Evolutionary conservation across 1,284 basidiomycete genomes (phyloP).

Genomic region (Ceratobasidium theobromae): DNA sequence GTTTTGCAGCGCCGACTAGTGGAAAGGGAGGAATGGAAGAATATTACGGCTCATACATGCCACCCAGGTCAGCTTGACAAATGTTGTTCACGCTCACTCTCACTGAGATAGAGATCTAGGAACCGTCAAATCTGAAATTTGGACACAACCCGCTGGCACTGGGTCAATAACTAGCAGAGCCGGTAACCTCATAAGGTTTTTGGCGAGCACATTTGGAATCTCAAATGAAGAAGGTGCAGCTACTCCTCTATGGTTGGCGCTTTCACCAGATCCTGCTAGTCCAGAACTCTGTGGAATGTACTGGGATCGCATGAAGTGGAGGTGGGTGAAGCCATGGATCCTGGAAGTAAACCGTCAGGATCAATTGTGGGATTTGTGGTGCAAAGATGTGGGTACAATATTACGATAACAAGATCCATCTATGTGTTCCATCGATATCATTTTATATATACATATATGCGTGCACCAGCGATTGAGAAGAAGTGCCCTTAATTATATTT

Average conservation of each 20-base stretch:
- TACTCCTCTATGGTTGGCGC: slow-evolving; percentile 17
- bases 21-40: slow-evolving; percentile 14
- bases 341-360: slow-evolving; percentile 13
- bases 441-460: too few species aligned
- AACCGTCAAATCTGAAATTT: neutral
- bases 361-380: slow-evolving; percentile 29
- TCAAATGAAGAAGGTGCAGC: slow-evolving; percentile 30
- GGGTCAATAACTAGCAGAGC: neutral
- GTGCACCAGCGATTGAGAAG: too few species aligned
- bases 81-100: neutral
- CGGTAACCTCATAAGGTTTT: too few species aligned
- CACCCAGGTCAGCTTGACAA: slow-evolving; percentile 31
- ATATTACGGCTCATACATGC: slow-evolving; percentile 28
- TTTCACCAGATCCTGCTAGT: neutral
- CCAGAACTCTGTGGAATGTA: slow-evolving; percentile 27
- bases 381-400: neutral
- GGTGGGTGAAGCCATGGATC: slow-evolving; percentile 29
- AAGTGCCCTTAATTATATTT: too few species aligned
- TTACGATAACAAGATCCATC: neutral
- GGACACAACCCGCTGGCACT: neutral
- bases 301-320: slow-evolving; percentile 33
- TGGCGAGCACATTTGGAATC: slow-evolving; percentile 13
- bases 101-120: neutral
- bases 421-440: too few species aligned
- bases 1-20: slow-evolving; percentile 28